These are phyloP conservation scores for Fusarium nematophilum DNA, from an alignment of 2,329 filamentous ascomycete genomes.

Conservation along the genomic window DNA sequence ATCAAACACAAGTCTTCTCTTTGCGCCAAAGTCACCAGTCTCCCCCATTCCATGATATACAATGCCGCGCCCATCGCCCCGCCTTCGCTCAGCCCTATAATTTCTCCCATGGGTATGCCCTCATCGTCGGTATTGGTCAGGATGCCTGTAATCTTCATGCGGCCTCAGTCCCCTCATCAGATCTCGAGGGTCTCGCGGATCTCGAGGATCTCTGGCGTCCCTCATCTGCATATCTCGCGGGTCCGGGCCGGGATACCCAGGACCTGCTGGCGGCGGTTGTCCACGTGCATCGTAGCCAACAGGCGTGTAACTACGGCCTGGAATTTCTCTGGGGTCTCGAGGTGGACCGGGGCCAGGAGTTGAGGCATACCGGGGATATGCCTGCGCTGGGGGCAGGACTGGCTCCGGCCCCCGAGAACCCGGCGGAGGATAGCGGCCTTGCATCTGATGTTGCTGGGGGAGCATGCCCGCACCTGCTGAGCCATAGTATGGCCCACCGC, in stretches of 20 bases:
- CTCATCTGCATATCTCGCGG: conserved; percentile 50
- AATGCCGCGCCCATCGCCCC: neutral
- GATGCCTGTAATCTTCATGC: conserved; percentile 59
- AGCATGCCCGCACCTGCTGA: conserved; percentile 40
- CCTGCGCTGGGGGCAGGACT: conserved; percentile 52
- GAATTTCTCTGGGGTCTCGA: conserved; percentile 56
- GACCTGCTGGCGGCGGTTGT: conserved; percentile 51
- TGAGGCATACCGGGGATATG: conserved; percentile 58
- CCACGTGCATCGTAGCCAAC: conserved; percentile 56
- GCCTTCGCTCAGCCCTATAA: neutral
- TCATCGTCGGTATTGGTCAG: conserved; percentile 59
- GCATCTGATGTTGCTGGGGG: conserved; percentile 49
- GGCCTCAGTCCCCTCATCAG: conserved; percentile 58
- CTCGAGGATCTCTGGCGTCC: conserved; percentile 47
- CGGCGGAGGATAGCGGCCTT: conserved; percentile 52
- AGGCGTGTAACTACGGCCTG: conserved; percentile 60
- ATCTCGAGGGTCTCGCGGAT: conserved; percentile 43
- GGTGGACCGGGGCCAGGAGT: conserved; percentile 56
- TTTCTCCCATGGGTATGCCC: neutral
- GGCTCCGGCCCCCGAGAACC: conserved; percentile 56
- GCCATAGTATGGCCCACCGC: conserved; percentile 51
- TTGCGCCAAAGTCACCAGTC: conserved; percentile 21
- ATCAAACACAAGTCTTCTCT: conserved; percentile 2
- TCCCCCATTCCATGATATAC: conserved; percentile 18
- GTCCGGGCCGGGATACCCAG: conserved; percentile 49